phyloP scores from a whole-genome alignment of 106 monocot genomes.

The Dactylorhiza incarnata region DNA sequence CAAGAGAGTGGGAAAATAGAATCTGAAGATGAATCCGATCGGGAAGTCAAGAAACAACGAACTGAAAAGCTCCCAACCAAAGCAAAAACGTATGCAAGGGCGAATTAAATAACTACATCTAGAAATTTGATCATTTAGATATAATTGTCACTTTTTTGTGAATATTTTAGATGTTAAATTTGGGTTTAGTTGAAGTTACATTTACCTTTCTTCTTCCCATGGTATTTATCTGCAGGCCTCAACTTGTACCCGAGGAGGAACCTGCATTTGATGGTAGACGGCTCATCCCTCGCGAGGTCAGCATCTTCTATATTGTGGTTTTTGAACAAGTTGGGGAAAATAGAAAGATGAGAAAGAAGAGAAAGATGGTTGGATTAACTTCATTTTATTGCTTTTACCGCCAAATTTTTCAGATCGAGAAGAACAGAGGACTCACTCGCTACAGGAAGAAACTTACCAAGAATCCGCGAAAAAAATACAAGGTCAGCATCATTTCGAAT shows the following conservation, averaged over 20 bases:
- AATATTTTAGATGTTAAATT: neutral
- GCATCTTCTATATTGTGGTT: constrained; percentile 1
- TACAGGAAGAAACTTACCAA: constrained; percentile 71
- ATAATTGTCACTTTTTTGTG: neutral
- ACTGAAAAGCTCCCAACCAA: constrained; percentile 44
- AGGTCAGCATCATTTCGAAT: constrained; percentile 30
- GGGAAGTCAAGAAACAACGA: constrained; percentile 53
- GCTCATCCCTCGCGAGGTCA: constrained; percentile 69
- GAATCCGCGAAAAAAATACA: constrained; percentile 95
- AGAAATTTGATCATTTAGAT: neutral
- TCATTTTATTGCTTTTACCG: neutral
- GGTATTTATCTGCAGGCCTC: constrained; percentile 22
- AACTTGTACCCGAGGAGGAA: constrained; percentile 4
- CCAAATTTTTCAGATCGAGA: constrained; percentile 55
- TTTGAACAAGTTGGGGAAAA: neutral
- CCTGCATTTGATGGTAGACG: constrained; percentile 59
- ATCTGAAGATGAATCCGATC: constrained; percentile 83
- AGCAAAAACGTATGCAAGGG: constrained; percentile 46
- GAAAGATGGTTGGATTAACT: neutral
- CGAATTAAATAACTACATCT: constrained; percentile 8
- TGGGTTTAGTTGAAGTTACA: neutral
- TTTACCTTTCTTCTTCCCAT: neutral
- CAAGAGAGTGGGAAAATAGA: constrained; percentile 13
- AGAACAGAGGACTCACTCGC: constrained; percentile 84
- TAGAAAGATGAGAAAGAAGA: neutral